Evolutionary conservation across 176 grass and related monocot genomes (phyloP).

Genomic region (Zoysia japonica): DNA sequence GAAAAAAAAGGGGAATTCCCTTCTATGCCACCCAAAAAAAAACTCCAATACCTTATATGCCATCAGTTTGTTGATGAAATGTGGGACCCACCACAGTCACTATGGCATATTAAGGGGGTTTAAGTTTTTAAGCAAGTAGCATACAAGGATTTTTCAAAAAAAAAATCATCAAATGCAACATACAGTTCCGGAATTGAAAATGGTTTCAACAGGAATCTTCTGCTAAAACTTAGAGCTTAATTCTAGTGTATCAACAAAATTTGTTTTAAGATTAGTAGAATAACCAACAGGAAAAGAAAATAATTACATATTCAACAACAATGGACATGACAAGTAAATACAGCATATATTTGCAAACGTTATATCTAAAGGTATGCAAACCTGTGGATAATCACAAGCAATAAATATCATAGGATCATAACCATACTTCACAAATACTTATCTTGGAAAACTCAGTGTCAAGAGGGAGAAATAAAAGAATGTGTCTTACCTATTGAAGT

Average conservation of each 20-base stretch:
- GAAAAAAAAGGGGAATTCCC: too few species aligned
- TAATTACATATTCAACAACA: conserved; percentile 3
- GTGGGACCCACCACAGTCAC: too few species aligned
- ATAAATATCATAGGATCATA: not conserved
- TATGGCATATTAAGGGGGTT: too few species aligned
- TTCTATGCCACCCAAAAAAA: too few species aligned
- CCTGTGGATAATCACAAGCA: not conserved
- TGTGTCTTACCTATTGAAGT: conserved; percentile 60
- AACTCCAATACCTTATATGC: too few species aligned
- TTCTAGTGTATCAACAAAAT: not conserved
- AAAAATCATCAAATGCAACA: too few species aligned
- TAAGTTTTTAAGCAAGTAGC: too few species aligned
- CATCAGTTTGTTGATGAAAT: too few species aligned
- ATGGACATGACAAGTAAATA: not conserved
- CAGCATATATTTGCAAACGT: not conserved
- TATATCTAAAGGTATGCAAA: not conserved
- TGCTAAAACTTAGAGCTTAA: not conserved
- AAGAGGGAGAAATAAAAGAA: conserved; percentile 3
- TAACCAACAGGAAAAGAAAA: not conserved
- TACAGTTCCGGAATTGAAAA: not conserved
- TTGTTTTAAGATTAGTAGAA: not conserved
- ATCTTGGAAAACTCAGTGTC: not conserved
- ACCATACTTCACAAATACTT: not conserved
- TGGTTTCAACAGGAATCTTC: not conserved
- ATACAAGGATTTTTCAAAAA: too few species aligned